Evolutionary conservation across 495 filamentous ascomycete genomes (phyloP).

Genomic region (Aspergillus cavernicola): DNA sequence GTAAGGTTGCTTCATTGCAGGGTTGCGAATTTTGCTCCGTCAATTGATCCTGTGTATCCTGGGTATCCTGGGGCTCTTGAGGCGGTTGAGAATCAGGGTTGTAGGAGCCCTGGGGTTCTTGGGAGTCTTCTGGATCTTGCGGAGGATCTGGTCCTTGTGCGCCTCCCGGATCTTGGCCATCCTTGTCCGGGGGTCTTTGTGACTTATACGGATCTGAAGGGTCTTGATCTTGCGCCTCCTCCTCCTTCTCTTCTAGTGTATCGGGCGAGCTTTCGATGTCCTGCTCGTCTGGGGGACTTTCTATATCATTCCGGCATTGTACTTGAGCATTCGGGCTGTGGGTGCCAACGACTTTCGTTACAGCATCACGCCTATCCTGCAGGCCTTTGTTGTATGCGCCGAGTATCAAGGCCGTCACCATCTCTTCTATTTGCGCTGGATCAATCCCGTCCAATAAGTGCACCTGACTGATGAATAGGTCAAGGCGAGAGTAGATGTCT

Average conservation of each 20-base stretch:
- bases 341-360: neutral
- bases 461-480: neutral
- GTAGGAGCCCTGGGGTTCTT: neutral
- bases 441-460: neutral
- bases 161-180: neutral
- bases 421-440: neutral
- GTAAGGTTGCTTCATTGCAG: neutral
- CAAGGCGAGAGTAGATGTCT: neutral
- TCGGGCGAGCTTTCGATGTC: neutral
- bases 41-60: neutral
- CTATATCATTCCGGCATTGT: neutral
- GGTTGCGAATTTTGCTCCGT: neutral
- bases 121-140: neutral
- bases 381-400: neutral
- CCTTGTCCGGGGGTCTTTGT: neutral
- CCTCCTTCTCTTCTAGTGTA: neutral
- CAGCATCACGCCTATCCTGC: neutral
- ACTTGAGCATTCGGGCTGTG: neutral
- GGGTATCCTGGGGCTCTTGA: neutral
- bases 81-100: neutral
- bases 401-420: neutral
- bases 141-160: neutral
- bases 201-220: neutral
- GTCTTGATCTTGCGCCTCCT: neutral
- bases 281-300: neutral